Evolutionary conservation across 2,329 filamentous ascomycete genomes (phyloP), one percentile per base, ranked within the genome.

Genomic region (Alternaria sp.): DNA sequence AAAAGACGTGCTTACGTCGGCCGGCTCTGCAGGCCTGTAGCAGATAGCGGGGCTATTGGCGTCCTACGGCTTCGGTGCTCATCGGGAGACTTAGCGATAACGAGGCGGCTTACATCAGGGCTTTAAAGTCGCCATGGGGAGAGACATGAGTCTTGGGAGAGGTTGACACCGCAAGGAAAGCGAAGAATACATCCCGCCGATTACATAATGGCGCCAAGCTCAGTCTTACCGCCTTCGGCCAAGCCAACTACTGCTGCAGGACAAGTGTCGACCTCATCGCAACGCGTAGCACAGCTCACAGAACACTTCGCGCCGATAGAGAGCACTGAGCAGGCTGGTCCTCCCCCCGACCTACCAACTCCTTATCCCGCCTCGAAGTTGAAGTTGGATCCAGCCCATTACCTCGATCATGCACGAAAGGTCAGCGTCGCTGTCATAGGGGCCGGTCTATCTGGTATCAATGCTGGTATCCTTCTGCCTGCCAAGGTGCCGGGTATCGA

Each of bases 401-500:
- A 46, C 46, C 71, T 77, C 21, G 75, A 77, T 46, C 64, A 75
- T 50, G 64, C 74, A 21, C 65, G 69, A n/a, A 51, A 62, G 21
- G 48, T 77, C 23, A 73, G 81, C 48, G 86, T 89, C 1, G 85
- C 83, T 0, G 82, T 90, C 0, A 84, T 90, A 31, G 88, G 88
- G 1, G 88, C 86, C 8, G 88, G 88, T 0, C 75, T 90, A 0
- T 76, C 86, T 0, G 88, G 88, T 3, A 82, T 90, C 34, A 83
- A 84, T 4, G 86, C 89, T 1, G 90, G 88, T 0, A 81, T 87
- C 7, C 75, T 92, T 8, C 78, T 93, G 0, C 89, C 89, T 0
- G 83, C 79, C 9, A 92, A 92, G 63, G 85, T 92, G 0, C 89
- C 90, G 0, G 83, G 84, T 0, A 84, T 92, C 46, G 78, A 90